Evolutionary conservation across 352 stramenopile genomes (phyloP).

Genomic region (Globisporangium cystogenes): DNA sequence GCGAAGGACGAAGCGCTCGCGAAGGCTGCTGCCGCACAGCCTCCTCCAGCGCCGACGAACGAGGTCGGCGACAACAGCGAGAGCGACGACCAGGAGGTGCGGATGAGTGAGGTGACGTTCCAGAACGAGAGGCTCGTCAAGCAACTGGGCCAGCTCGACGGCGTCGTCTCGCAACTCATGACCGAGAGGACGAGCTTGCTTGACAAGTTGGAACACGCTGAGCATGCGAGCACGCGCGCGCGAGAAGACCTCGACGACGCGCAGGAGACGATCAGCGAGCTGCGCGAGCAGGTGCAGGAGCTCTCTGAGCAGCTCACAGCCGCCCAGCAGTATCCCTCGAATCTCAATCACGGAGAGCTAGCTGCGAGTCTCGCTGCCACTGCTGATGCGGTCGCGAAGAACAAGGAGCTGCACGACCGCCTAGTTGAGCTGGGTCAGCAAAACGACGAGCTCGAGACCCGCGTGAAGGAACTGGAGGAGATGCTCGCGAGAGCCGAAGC

Average conservation of each 20-base stretch:
- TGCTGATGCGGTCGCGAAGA: slow-evolving; percentile 44
- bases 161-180: slow-evolving; percentile 40
- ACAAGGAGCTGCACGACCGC: slow-evolving; percentile 47
- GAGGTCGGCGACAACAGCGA: slow-evolving; percentile 12
- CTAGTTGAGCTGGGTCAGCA: slow-evolving; percentile 44
- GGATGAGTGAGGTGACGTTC: slow-evolving; percentile 10
- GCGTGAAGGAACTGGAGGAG: slow-evolving; percentile 57
- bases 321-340: slow-evolving; percentile 43
- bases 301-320: slow-evolving; percentile 44
- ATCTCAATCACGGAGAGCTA: slow-evolving; percentile 37
- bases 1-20: slow-evolving; percentile 17
- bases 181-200: slow-evolving; percentile 39
- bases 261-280: slow-evolving; percentile 31
- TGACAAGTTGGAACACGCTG: slow-evolving; percentile 33
- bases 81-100: slow-evolving; percentile 7
- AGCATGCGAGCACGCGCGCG: slow-evolving; percentile 30
- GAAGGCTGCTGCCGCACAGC: neutral
- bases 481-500: slow-evolving; percentile 29
- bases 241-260: slow-evolving; percentile 25
- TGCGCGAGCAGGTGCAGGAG: slow-evolving; percentile 54
- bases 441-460: slow-evolving; percentile 50
- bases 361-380: slow-evolving; percentile 34
- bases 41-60: slow-evolving; percentile 3
- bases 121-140: slow-evolving; percentile 31
- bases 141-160: slow-evolving; percentile 39